A percentile compares a stretch with the other conserved stretches of the same genome.
Conservation (phyloP, 1,284 basidiomycete genomes). For the Pseudozyma hubeiensis region DNA sequence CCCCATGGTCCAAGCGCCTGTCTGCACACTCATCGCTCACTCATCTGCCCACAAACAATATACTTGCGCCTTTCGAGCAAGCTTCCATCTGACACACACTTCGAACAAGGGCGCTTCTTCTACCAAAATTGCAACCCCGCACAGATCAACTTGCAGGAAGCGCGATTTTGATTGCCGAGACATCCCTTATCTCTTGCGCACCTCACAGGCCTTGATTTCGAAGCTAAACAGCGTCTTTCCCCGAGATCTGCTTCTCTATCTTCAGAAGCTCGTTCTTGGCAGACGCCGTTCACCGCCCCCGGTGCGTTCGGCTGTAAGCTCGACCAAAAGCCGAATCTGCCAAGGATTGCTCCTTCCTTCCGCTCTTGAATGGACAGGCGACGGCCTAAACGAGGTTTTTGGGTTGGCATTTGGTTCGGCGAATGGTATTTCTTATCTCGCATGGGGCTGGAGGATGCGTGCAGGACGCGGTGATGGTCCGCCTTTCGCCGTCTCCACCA, state of each 20-base stretch:
- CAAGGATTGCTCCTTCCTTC: not conserved
- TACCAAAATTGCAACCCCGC: not conserved
- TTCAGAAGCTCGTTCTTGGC: not conserved
- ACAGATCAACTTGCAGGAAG: not conserved
- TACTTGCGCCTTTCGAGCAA: not conserved
- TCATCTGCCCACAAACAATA: not conserved
- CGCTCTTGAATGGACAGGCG: not conserved
- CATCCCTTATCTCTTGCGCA: constrained; percentile 1
- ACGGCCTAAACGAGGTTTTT: too few species aligned
- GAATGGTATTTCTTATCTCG: too few species aligned
- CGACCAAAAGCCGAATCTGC: constrained; percentile 5
- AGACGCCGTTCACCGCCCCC: too few species aligned
- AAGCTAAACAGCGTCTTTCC: constrained; percentile 4
- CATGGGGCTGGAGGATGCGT: too few species aligned
- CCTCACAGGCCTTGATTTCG: not conserved
- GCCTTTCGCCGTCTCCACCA: too few species aligned
- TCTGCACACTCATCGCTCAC: not conserved
- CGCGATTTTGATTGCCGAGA: not conserved
- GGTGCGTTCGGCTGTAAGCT: too few species aligned
- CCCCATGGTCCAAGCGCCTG: not conserved
- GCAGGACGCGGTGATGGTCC: too few species aligned
- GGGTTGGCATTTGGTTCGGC: too few species aligned
- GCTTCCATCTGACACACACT: not conserved
- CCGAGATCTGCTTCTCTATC: constrained; percentile 1
- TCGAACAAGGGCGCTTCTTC: not conserved